Percentiles rank a stretch among this genome's conserved stretches.
phyloP scores from a whole-genome alignment of 108 stramenopile genomes.

The Aurantiochytrium sp. region DNA sequence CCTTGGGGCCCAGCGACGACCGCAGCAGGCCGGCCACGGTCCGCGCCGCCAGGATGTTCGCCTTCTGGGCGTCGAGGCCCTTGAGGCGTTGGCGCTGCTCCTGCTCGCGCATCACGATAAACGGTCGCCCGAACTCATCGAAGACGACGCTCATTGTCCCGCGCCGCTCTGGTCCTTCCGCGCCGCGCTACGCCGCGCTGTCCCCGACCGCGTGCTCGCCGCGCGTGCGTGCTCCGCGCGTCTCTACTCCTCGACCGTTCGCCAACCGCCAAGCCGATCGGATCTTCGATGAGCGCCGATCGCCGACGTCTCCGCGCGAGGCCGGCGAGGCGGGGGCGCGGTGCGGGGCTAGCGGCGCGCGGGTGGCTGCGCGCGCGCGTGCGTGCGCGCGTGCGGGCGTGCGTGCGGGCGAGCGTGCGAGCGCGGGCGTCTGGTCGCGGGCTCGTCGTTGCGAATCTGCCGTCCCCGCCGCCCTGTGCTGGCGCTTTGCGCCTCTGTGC shows the following conservation, averaged over 20 bases:
- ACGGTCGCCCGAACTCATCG: conserved; percentile 99
- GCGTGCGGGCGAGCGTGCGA: too few species aligned
- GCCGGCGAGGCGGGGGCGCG: too few species aligned
- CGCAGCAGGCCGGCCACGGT: conserved; percentile 85
- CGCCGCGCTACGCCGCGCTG: too few species aligned
- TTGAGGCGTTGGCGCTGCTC: conserved; percentile 90
- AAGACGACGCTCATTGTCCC: conserved; percentile 53
- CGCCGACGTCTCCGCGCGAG: too few species aligned
- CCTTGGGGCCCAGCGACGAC: conserved; percentile 92
- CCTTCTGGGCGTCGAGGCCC: conserved; percentile 87
- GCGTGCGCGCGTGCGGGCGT: too few species aligned
- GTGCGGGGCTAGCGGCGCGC: too few species aligned
- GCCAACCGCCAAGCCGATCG: background rate
- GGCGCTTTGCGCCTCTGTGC: too few species aligned
- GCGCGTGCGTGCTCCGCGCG: background rate
- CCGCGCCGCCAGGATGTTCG: conserved; percentile 95
- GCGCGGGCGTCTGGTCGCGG: too few species aligned
- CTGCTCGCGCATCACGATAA: conserved; percentile 97
- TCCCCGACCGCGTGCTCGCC: background rate
- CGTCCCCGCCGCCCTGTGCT: too few species aligned
- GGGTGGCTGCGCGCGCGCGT: too few species aligned
- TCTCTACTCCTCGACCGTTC: background rate
- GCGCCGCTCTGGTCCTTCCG: background rate
- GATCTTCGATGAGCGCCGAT: too few species aligned
- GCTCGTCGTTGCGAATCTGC: too few species aligned